Base-by-base conservation (phyloP, 176 grass and related monocot genomes). In the Juncus inflexus region DNA sequence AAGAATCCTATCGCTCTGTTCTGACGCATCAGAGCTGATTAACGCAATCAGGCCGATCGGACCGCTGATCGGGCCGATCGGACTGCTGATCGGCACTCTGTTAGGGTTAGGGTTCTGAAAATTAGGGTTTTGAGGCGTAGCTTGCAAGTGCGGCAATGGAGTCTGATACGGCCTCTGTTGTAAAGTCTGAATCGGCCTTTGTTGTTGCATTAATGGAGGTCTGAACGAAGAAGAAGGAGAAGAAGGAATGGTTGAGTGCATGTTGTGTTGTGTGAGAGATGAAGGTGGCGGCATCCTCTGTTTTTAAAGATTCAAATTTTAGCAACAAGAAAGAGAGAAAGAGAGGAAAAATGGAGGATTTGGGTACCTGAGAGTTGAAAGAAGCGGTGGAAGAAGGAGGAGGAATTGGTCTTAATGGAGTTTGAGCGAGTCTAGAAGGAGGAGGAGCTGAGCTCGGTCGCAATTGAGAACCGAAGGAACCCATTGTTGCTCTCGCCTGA, bases 401-500 rank as follows among this genome's bases (percentile, higher is more conserved):
- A 58, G 87, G 12, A 61, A 76, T 35, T 73, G 80, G 51, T 84
- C 80, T 74, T 65, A 83, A 65, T 73, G 75, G 74, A 69, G 69
- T 12, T 16, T 70, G 78, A 58, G 66, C 61, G 64, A 86, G 78
- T 72, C 94, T 82, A 66, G 76, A 75, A 42, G 80, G 79, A 47
- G 83, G 94, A 15, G 77, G 49, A 50, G 72, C 40, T 64, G 65
- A 40, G 77, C 55, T 77, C 45, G 94, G 72, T 58, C 88, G 83
- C 65, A 97, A 79, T 57, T 91, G 88, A 75, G 87, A 86, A 61
- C 82, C 84, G 75, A 89, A 76, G 75, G 79, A 83, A 14, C 88
- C 94, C 67, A 86, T 86, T 58, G 87, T 72, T 35, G 75, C 80
- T 75, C 88, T 97, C 60, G n/a, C n/a, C n/a, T n/a, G n/a, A n/a